These are phyloP conservation scores for Myriosclerotinia scirpicola DNA, from an alignment of 2,329 filamentous ascomycete genomes.

Conservation along the genomic window DNA sequence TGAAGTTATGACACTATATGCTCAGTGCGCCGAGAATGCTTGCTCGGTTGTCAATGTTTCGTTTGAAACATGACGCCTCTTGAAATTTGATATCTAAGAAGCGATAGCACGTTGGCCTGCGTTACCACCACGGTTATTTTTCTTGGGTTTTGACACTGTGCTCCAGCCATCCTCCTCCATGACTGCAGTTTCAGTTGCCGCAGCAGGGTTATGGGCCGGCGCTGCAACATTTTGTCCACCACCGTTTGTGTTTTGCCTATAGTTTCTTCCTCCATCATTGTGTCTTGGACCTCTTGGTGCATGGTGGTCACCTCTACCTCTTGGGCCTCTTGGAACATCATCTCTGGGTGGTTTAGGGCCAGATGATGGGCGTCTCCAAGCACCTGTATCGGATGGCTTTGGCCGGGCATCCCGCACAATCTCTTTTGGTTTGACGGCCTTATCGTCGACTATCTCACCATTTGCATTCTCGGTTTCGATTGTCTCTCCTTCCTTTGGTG, in stretches of 20 bases:
- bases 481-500: constrained; percentile 39
- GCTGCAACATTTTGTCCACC: constrained; percentile 48
- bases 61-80: constrained; percentile 17
- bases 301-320: constrained; percentile 45
- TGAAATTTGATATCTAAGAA: constrained; percentile 32
- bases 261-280: constrained; percentile 34
- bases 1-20: constrained; percentile 22
- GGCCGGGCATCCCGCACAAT: constrained; percentile 51
- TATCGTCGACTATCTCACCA: constrained; percentile 50
- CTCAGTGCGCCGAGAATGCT: constrained; percentile 24
- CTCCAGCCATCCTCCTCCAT: constrained; percentile 65
- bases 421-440: constrained; percentile 49
- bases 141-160: constrained; percentile 50
- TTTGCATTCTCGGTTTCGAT: constrained; percentile 41
- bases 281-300: constrained; percentile 36
- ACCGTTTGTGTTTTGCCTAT: constrained; percentile 42
- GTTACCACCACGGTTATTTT: constrained; percentile 42
- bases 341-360: constrained; percentile 44
- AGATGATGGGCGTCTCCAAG: constrained; percentile 57
- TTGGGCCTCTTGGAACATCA: constrained; percentile 44
- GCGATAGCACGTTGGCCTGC: constrained; percentile 38
- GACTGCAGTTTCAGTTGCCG: constrained; percentile 42
- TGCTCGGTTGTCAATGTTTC: constrained; percentile 23
- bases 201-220: constrained; percentile 42
- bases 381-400: constrained; percentile 57